Conservation (phyloP, 495 filamentous ascomycete genomes). For the Immersiella caudata region DNA sequence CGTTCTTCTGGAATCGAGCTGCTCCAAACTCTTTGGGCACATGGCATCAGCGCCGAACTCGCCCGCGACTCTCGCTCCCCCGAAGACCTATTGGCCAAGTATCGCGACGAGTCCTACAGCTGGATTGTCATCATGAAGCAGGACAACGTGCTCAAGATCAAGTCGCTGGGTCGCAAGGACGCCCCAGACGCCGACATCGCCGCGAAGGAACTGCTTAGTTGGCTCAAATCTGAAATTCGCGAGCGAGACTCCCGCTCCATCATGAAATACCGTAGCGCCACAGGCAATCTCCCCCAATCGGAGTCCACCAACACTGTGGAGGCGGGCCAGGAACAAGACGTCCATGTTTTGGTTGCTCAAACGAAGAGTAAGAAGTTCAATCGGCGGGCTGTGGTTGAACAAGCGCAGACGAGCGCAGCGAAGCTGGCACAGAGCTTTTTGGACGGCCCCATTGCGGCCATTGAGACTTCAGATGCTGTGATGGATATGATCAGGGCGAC, state of each 20-base stretch:
- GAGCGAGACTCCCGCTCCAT: conserved; percentile 57
- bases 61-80: conserved; percentile 71
- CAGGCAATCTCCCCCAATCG: conserved; percentile 20
- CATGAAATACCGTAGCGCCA: conserved; percentile 26
- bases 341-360: conserved; percentile 77
- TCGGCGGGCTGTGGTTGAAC: conserved; percentile 79
- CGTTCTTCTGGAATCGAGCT: conserved; percentile 76
- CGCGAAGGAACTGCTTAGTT: conserved; percentile 71
- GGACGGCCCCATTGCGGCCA: conserved; percentile 78
- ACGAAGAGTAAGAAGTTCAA: conserved; percentile 91
- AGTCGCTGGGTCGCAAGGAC: conserved; percentile 72
- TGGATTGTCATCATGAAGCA: conserved; percentile 90
- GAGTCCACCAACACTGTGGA: conserved; percentile 21
- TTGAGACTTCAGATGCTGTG: conserved; percentile 87
- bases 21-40: conserved; percentile 76
- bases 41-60: conserved; percentile 88
- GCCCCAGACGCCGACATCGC: conserved; percentile 73
- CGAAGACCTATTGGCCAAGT: conserved; percentile 74
- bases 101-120: conserved; percentile 72
- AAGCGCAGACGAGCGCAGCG: conserved; percentile 66
- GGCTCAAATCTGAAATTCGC: conserved; percentile 80
- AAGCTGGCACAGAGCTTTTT: conserved; percentile 66
- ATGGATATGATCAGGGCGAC: conserved; percentile 78
- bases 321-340: conserved; percentile 64
- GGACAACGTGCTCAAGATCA: conserved; percentile 75